Evolutionary conservation across 345 rosid species (phyloP).

Genomic region (Populus simonii): DNA sequence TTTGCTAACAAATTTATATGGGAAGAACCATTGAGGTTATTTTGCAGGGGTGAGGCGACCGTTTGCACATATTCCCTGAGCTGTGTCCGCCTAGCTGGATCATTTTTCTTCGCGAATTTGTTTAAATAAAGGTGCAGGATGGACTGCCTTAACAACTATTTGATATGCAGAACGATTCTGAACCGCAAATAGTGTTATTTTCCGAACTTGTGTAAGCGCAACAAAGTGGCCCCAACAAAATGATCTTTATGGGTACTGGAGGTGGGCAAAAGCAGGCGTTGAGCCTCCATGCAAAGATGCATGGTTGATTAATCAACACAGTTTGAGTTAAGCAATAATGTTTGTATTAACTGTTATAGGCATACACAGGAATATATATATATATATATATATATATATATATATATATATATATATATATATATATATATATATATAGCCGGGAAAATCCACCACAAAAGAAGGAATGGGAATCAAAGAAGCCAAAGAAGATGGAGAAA

Average conservation of each 20-base stretch:
- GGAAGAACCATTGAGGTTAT: not conserved
- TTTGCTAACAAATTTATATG: not conserved
- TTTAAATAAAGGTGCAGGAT: not conserved
- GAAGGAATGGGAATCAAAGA: too few species aligned
- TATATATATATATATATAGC: not conserved
- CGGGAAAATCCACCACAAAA: not conserved
- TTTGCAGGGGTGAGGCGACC: not conserved
- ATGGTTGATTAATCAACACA: not conserved
- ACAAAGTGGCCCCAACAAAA: not conserved
- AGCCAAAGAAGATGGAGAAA: constrained; percentile 20
- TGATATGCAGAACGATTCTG: not conserved
- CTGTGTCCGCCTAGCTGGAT: not conserved
- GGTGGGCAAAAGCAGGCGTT: too few species aligned
- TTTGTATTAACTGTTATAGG: not conserved
- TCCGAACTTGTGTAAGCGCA: not conserved
- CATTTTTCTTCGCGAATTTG: not conserved
- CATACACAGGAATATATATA: not conserved
- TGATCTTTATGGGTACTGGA: too few species aligned
- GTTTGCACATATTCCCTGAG: not conserved
- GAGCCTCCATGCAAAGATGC: not conserved
- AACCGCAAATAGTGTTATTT: not conserved
- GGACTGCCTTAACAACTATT: not conserved
- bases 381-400: too few species aligned
- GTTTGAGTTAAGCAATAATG: not conserved
- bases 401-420: too few species aligned